Evolutionary conservation across 2,329 filamentous ascomycete species (phyloP).

Genomic region (Colletotrichum lentis): DNA sequence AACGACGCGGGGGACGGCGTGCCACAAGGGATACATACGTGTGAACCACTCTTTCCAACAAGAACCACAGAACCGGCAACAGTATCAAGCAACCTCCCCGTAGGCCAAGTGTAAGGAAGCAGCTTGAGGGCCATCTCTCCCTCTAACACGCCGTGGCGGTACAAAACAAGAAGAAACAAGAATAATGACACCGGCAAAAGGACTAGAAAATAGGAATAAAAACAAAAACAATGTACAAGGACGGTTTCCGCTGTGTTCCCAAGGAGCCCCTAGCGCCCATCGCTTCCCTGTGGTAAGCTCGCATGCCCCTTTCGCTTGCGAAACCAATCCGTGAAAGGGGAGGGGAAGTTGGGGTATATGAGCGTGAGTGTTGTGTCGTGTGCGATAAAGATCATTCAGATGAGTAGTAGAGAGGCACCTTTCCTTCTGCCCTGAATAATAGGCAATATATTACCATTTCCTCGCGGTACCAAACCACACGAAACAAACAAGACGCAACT

Average conservation of each 20-base stretch:
- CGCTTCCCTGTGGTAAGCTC: slow-evolving; percentile 25
- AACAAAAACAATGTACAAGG: slow-evolving; percentile 25
- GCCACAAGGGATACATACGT: neutral
- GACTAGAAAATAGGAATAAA: no score
- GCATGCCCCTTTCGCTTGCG: slow-evolving; percentile 30
- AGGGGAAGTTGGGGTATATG: slow-evolving; percentile 8
- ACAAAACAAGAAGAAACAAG: neutral
- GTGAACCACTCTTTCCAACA: neutral
- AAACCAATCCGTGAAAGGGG: slow-evolving; percentile 21
- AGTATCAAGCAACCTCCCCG: slow-evolving; percentile 11
- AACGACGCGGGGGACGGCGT: neutral
- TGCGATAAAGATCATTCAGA: neutral
- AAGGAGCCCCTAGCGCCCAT: slow-evolving; percentile 20
- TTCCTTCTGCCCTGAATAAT: slow-evolving; percentile 9
- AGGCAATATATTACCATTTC: slow-evolving; percentile 32
- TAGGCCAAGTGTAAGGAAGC: slow-evolving; percentile 4
- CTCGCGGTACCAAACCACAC: slow-evolving; percentile 4
- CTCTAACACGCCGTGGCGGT: slow-evolving; percentile 18
- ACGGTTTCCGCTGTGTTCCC: slow-evolving; percentile 3
- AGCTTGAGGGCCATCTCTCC: neutral
- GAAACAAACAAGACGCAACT: slow-evolving; percentile 31
- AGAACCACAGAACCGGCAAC: neutral
- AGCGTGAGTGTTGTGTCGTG: neutral
- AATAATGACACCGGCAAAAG: neutral
- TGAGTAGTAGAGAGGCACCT: slow-evolving; percentile 8